Evolutionary conservation across 805 yeast genomes (phyloP).

Genomic region (Ogataea paradorogensis): DNA sequence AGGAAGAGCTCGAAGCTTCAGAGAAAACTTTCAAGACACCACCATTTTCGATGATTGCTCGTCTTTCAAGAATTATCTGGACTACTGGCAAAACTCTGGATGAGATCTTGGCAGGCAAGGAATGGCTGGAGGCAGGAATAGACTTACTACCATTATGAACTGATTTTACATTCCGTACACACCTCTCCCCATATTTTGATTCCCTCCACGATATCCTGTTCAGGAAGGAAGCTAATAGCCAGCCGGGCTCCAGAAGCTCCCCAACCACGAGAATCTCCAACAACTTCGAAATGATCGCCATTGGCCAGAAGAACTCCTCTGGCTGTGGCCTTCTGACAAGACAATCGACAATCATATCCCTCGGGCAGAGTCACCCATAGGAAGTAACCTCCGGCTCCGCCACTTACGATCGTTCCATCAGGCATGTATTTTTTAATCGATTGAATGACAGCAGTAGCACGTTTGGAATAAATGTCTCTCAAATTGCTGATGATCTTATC

Average conservation of each 20-base stretch:
- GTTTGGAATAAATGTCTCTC: conserved; percentile 41
- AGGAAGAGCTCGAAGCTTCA: conserved; percentile 32
- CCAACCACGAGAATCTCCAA: conserved; percentile 61
- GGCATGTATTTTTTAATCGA: conserved; percentile 51
- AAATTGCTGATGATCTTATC: conserved; percentile 45
- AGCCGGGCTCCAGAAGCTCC: conserved; percentile 54
- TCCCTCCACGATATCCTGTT: conserved; percentile 47
- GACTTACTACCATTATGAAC: conserved; percentile 40
- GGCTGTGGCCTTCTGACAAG: conserved; percentile 37
- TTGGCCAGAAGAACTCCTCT: conserved; percentile 61
- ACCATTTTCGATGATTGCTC: conserved; percentile 35
- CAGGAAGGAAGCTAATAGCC: conserved; percentile 51
- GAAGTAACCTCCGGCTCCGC: conserved; percentile 87
- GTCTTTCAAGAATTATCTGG: conserved; percentile 42
- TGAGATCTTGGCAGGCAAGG: conserved; percentile 33
- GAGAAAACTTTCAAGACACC: conserved; percentile 41
- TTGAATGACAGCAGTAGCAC: conserved; percentile 42
- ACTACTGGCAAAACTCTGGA: conserved; percentile 34
- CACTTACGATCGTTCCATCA: conserved; percentile 46
- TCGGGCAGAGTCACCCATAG: conserved; percentile 66
- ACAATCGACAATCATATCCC: conserved; percentile 32
- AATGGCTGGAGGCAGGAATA: conserved; percentile 43
- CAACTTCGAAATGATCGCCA: conserved; percentile 73
- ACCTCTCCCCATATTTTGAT: conserved; percentile 49
- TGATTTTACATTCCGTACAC: conserved; percentile 19